Base-by-base conservation (phyloP, 192 early-diverging fungal species). In the Phlyctochytrium arcticum region DNA sequence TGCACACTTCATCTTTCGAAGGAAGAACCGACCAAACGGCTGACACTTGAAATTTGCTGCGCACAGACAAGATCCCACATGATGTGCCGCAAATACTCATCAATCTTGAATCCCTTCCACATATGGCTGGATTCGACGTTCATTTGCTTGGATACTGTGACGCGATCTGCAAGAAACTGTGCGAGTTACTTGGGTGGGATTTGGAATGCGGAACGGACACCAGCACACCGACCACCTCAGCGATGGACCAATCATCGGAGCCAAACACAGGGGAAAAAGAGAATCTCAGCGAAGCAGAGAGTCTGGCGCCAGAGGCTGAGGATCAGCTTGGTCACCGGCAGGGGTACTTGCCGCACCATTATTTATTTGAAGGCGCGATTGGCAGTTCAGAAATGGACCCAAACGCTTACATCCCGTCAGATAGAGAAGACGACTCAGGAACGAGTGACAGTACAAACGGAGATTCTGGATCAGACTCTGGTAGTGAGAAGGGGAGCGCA, bases 71-170 rank as follows among this genome's bases (percentile, higher is more conserved):
- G 32, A 83, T 96, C 31, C 93, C 93, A 9, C 85, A 85, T 36
- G 57, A 70, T 12, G 87, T 96, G 2, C 94, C 94, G 0, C 92
- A 94, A 57, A 86, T 98, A 10, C 73, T 98, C 9, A 94, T 98
- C 69, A 98, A 98, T 78, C 80, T 87, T 60, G 93, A 93, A 36
- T 85, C 87, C 5, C 88, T 96, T 15, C 81, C 85, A 24, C 90
- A 94, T 57, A 83, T 91, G 71, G 55, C 33, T 10, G 51, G 84
- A 30, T 97, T 97, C 84, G 95, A 95, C 57, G 86, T 95, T 3
- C 90, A 93, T 56, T 65, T 97, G 17, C 68, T 93, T 6, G 95
- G 95, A 6, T 79, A 95, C 63, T 87, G 86, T 42, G 95, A 97
- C 69, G 79, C 80, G 21, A 91, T 95, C 50, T 88, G 92, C 7